phyloP scores from a whole-genome alignment of 2,329 filamentous ascomycete genomes.

The Davidsoniella virescens region DNA sequence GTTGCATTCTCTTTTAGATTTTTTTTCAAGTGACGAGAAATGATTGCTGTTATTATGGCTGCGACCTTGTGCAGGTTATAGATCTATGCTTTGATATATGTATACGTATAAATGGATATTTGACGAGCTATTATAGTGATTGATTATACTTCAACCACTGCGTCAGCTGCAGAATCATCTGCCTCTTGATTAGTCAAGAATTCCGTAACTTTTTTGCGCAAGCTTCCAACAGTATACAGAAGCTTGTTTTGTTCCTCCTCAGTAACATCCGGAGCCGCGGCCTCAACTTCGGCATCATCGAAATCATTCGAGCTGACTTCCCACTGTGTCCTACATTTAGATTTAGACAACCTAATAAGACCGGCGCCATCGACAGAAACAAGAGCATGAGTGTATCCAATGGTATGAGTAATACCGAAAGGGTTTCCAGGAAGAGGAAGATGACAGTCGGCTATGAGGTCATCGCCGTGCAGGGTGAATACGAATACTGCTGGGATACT shows the following conservation, averaged over 20 bases:
- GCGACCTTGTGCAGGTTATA: no score
- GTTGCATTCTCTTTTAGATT: no score
- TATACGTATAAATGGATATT: no score
- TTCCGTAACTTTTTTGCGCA: conserved; percentile 28
- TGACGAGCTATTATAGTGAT: neutral
- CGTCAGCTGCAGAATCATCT: conserved; percentile 17
- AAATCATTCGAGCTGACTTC: neutral
- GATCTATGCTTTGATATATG: no score
- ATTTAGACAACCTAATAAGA: conserved; percentile 13
- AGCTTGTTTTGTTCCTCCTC: conserved; percentile 25
- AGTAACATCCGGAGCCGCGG: conserved; percentile 20
- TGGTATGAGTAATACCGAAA: conserved; percentile 20
- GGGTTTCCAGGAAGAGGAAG: conserved; percentile 36
- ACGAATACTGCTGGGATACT: conserved; percentile 49
- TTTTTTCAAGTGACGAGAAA: no score
- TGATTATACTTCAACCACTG: neutral
- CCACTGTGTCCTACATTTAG: neutral
- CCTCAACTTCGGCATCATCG: conserved; percentile 16
- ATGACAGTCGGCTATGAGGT: conserved; percentile 46
- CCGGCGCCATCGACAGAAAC: conserved; percentile 15
- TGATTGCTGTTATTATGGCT: no score
- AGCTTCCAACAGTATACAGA: conserved; percentile 29
- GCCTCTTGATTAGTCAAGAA: conserved; percentile 14
- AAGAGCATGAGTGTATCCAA: conserved; percentile 24
- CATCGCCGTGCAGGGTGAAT: conserved; percentile 37